phyloP scores from a whole-genome alignment of 2,329 filamentous ascomycete genomes.

The Beauveria medogensis region DNA sequence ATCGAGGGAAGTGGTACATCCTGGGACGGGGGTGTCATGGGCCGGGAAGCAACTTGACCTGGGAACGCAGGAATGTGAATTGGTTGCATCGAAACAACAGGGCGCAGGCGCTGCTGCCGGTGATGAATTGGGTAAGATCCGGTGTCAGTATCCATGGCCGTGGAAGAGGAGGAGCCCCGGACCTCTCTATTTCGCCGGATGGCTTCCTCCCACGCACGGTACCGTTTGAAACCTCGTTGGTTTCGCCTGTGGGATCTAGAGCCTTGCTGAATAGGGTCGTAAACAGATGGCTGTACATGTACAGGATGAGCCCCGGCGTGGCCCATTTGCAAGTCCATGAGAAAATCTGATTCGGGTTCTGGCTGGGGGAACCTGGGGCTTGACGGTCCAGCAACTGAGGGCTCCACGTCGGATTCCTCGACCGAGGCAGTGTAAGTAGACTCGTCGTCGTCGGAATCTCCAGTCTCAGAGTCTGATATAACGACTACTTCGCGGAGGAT shows the following conservation, averaged over 20 bases:
- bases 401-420: slow-evolving; percentile 15
- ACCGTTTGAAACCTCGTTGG: slow-evolving; percentile 39
- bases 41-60: background rate
- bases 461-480: slow-evolving; percentile 52
- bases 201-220: slow-evolving; percentile 36
- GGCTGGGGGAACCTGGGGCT: background rate
- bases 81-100: background rate
- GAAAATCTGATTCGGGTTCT: background rate
- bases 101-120: background rate
- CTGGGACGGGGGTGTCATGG: slow-evolving; percentile 19
- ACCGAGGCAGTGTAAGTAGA: slow-evolving; percentile 24
- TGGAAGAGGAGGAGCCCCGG: background rate
- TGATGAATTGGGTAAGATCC: background rate
- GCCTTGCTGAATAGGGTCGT: background rate
- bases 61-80: background rate
- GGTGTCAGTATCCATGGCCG: background rate
- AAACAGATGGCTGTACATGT: background rate
- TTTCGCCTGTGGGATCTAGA: slow-evolving; percentile 17
- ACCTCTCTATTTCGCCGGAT: slow-evolving; percentile 23
- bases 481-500: slow-evolving; percentile 59
- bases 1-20: slow-evolving; percentile 40
- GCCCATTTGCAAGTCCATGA: background rate
- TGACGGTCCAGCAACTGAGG: background rate
- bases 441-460: slow-evolving; percentile 30
- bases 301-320: background rate